Evolutionary conservation across 306 rosid species (phyloP).

Genomic region (Pyrus betulifolia): DNA sequence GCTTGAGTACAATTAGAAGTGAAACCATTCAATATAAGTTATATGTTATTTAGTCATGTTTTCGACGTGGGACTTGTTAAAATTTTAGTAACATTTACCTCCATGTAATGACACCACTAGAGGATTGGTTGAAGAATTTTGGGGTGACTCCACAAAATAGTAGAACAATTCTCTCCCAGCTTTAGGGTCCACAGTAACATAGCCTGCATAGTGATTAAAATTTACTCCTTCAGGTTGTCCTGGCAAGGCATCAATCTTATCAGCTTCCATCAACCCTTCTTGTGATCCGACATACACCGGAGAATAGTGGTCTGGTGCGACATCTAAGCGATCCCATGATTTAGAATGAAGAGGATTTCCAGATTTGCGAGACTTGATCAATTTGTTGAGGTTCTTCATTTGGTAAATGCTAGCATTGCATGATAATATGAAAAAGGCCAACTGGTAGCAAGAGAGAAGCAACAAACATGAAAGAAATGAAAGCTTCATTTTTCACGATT

Average conservation of each 20-base stretch:
- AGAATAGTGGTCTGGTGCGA: neutral
- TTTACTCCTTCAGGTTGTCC: conserved; percentile 48
- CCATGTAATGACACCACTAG: conserved; percentile 56
- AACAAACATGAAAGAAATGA: neutral
- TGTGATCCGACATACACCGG: conserved; percentile 14
- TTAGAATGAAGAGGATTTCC: neutral
- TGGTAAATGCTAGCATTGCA: conserved; percentile 22
- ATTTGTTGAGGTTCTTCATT: conserved; percentile 24
- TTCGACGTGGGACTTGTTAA: neutral
- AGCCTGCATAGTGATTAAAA: conserved; percentile 53
- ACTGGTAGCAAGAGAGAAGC: neutral
- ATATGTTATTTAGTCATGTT: too few relatives aligned
- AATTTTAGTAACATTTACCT: conserved; percentile 10
- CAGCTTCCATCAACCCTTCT: conserved; percentile 25
- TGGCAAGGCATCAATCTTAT: conserved; percentile 42
- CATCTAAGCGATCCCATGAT: neutral
- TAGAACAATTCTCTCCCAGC: conserved; percentile 52
- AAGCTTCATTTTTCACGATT: neutral
- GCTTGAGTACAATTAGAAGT: too few relatives aligned
- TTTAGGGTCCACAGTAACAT: conserved; percentile 33
- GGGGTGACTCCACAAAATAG: conserved; percentile 50
- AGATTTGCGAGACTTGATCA: conserved; percentile 14
- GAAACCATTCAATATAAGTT: too few relatives aligned
- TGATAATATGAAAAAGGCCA: neutral
- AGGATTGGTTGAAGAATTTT: conserved; percentile 31